A percentile compares a stretch with the other conserved stretches of the same genome.
Evolutionary conservation across 805 yeast species (phyloP).

Genomic region (Candida lessepsii): DNA sequence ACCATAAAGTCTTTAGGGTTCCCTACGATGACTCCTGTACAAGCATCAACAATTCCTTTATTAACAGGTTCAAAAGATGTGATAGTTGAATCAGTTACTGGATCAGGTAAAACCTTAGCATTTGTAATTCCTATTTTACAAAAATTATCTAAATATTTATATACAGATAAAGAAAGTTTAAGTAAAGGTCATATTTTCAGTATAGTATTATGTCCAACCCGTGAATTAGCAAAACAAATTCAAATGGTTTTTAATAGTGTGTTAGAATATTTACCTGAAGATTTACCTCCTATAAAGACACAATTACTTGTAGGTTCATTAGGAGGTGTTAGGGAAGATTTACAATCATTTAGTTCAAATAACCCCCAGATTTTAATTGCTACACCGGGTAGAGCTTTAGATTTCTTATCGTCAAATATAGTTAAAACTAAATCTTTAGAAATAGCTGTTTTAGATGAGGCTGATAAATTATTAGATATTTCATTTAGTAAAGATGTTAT

Average conservation of each 20-base stretch:
- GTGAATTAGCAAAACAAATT: constrained; percentile 71
- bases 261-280: constrained; percentile 56
- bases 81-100: constrained; percentile 95
- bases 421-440: constrained; percentile 68
- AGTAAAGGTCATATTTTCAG: constrained; percentile 70
- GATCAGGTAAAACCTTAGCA: constrained; percentile 97
- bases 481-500: constrained; percentile 72
- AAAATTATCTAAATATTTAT: constrained; percentile 44
- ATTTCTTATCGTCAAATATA: constrained; percentile 58
- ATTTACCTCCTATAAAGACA: constrained; percentile 42
- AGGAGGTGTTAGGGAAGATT: constrained; percentile 66
- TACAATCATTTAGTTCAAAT: constrained; percentile 50
- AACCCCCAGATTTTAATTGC: constrained; percentile 80
- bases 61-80: constrained; percentile 86
- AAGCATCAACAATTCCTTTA: constrained; percentile 89
- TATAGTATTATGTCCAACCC: constrained; percentile 70
- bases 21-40: constrained; percentile 90
- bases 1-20: constrained; percentile 77
- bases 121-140: constrained; percentile 82
- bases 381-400: constrained; percentile 87
- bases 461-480: constrained; percentile 80
- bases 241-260: constrained; percentile 61
- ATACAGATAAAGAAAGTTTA: constrained; percentile 28
- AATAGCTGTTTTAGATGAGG: constrained; percentile 83
- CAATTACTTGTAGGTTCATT: constrained; percentile 68